phyloP scores from a whole-genome alignment of 257 asterid species.

The Solanum pinnatisectum region DNA sequence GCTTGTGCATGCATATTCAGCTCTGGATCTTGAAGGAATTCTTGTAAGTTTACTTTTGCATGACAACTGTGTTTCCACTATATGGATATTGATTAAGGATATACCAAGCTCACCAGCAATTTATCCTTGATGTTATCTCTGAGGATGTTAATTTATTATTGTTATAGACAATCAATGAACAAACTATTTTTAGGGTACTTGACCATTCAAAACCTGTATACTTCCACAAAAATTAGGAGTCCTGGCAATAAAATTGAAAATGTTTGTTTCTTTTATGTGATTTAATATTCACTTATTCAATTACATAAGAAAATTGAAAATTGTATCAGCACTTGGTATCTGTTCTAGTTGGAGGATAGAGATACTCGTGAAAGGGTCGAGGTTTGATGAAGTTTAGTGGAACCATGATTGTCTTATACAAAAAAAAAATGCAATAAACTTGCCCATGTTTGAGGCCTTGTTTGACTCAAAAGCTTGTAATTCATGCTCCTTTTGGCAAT shows the following conservation, averaged over 20 bases:
- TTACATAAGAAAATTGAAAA: not conserved
- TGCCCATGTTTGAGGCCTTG: not conserved
- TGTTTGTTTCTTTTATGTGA: not conserved
- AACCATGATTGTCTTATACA: not conserved
- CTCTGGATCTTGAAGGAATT: slow-evolving; percentile 92
- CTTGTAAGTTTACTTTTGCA: slow-evolving; percentile 44
- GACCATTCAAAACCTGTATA: not conserved
- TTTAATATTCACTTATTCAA: not conserved
- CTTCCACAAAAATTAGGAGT: not conserved
- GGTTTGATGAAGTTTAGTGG: not conserved
- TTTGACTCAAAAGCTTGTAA: not conserved
- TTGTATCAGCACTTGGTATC: not conserved
- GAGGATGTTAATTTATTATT: not conserved
- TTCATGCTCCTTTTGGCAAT: not conserved
- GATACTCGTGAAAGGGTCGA: not conserved
- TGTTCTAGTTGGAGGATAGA: not conserved
- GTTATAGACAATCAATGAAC: not conserved
- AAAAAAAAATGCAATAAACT: not conserved
- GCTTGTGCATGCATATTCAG: slow-evolving; percentile 60
- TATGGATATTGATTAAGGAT: not conserved
- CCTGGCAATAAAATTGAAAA: not conserved
- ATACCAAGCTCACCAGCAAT: not conserved
- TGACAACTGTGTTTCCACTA: not conserved
- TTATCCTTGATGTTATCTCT: not conserved
- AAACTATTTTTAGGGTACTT: not conserved